Percentiles rank a stretch among this genome's conserved stretches.
Conservation (phyloP, 2,329 filamentous ascomycete genomes). For the Fusarium tanahbumbuense region DNA sequence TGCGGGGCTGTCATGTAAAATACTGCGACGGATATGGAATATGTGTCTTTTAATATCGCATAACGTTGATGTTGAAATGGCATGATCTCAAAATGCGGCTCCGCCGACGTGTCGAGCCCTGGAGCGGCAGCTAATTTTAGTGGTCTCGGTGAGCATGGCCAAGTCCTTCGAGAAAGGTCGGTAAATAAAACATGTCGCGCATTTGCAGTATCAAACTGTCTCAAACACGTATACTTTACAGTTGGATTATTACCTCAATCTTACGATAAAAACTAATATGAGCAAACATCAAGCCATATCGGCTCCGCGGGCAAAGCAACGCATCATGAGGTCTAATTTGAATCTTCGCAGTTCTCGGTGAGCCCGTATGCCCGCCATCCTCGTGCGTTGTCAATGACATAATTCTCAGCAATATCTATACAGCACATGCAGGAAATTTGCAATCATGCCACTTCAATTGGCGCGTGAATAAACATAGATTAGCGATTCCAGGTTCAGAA, state of each 20-base stretch:
- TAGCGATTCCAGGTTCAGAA: neutral
- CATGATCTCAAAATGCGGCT: neutral
- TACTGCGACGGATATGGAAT: neutral
- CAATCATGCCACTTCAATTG: slow-evolving; percentile 34
- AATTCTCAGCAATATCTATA: neutral
- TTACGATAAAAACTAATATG: neutral
- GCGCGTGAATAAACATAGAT: neutral
- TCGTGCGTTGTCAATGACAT: neutral
- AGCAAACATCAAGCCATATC: neutral
- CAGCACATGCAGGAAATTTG: neutral
- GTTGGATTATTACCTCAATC: neutral
- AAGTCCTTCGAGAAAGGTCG: neutral
- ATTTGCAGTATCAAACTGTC: neutral
- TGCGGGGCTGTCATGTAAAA: neutral
- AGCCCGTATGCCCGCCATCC: neutral
- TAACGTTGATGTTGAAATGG: neutral
- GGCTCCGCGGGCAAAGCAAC: neutral
- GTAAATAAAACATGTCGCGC: neutral
- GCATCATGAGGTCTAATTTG: neutral
- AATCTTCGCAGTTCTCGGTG: neutral
- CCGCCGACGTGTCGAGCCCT: neutral
- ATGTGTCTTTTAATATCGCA: neutral
- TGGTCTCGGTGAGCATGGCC: neutral
- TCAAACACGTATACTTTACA: neutral
- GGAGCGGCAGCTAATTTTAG: neutral